phyloP scores from a whole-genome alignment of 2,329 filamentous ascomycete species.

The Pestalotiopsis sp. region DNA sequence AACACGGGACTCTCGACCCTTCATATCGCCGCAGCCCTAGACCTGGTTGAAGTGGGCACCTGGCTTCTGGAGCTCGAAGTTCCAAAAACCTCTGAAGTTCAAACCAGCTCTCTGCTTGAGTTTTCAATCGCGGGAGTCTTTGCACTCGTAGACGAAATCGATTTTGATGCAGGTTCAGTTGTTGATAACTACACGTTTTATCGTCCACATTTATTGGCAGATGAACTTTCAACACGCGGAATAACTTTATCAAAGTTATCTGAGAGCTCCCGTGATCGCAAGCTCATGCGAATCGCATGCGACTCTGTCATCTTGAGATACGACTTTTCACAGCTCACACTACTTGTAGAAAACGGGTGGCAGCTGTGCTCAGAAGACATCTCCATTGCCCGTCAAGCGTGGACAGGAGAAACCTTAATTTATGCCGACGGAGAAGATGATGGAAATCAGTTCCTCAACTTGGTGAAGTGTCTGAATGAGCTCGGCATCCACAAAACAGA shows the following conservation, averaged over 20 bases:
- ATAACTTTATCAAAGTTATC: not conserved
- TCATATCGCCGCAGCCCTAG: not conserved
- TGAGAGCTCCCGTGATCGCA: not conserved
- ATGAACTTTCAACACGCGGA: not conserved
- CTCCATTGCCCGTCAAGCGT: not conserved
- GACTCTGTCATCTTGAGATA: not conserved
- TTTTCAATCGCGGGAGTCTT: not conserved
- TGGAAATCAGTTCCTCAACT: not conserved
- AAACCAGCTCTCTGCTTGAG: not conserved
- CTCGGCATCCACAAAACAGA: not conserved
- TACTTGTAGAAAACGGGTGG: not conserved
- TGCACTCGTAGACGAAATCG: not conserved
- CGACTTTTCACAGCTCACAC: not conserved
- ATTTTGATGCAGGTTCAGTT: not conserved
- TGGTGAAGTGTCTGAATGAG: not conserved
- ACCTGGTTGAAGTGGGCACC: not conserved
- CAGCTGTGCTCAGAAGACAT: not conserved
- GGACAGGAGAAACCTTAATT: not conserved
- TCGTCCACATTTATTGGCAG: not conserved
- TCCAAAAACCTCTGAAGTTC: not conserved
- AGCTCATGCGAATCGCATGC: not conserved
- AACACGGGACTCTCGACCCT: not conserved
- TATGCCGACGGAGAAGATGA: not conserved
- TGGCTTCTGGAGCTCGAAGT: not conserved
- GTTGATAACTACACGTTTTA: not conserved